Evolutionary conservation across 1,284 basidiomycete genomes (phyloP), one percentile per base, ranked within the genome.

Genomic region (Moesziomyces antarcticus): DNA sequence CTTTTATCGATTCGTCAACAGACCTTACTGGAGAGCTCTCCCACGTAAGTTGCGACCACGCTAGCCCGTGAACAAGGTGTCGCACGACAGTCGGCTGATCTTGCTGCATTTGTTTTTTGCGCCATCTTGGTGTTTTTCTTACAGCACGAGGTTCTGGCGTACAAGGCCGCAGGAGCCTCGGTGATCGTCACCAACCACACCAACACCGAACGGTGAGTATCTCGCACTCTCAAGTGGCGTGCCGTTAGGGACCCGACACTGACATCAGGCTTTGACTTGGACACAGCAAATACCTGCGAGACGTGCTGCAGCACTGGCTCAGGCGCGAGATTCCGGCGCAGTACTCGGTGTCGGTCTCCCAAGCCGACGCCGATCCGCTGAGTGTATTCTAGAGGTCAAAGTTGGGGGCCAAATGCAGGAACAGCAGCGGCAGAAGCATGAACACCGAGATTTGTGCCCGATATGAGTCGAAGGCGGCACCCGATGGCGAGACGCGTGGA

Each of bases 131-230:
- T 43, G 14, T 20, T 35, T 21, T 7, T 27, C 10, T 16, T 16
- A 20, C 71, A 82, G 70, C 82, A 84, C 63, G 82, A 83, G 46
- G 47, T 81, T n/a, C 66, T 84, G 22, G 77, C 81, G 1, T 67
- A 75, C 53, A 79, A 75, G 18, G 78, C 78, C 25, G 51, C 66
- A 9, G 81, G 80, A n/a, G 53, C 75, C 35, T 78, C 75, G 16
- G 81, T 84, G 30, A 73, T 84, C 35, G 60, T 82, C 21, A 67
- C 79, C 14, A 78, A 82, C 48, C 82, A 84, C 57, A 75, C 79
- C 50, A 82, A 82, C 68, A 78, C 75, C 5, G 82, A 84, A 61
- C 65, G 82, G 50, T 73, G 44, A 52, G 63, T 46, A 11, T 20
- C 9, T 20, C 11, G 16, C 33, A 20, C 40, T n/a, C 45, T 48